Conservation (phyloP, 2,329 filamentous ascomycete genomes). For the Proliferodiscus dingleyae region DNA sequence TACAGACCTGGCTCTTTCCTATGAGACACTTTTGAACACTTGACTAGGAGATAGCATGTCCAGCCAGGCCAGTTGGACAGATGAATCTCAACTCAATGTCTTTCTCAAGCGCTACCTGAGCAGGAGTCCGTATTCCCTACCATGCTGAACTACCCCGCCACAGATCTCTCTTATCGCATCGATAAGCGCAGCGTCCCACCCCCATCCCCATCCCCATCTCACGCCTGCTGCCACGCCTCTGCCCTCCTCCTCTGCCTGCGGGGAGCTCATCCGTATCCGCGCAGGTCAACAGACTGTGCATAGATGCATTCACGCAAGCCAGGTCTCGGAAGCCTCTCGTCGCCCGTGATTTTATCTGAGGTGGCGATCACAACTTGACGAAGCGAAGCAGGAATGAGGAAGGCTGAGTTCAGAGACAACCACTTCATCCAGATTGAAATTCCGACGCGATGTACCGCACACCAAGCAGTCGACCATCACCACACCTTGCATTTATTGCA, state of each 20-base stretch:
- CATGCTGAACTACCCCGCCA: not conserved
- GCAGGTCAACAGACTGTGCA: too few relatives aligned
- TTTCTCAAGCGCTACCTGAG: not conserved
- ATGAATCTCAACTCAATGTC: not conserved
- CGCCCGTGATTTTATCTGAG: too few relatives aligned
- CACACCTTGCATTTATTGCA: not conserved
- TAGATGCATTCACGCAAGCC: not conserved
- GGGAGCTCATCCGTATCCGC: too few relatives aligned
- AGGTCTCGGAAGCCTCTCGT: too few relatives aligned
- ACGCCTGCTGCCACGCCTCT: not conserved
- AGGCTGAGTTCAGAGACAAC: not conserved
- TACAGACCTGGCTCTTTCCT: too few relatives aligned
- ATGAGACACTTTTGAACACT: too few relatives aligned
- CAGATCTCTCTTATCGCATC: not conserved
- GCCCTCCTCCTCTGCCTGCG: too few relatives aligned
- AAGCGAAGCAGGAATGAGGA: not conserved
- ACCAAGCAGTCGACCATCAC: not conserved
- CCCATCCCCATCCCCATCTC: not conserved
- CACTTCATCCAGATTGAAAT: not conserved
- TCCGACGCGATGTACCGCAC: not conserved
- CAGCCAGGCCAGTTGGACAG: too few relatives aligned
- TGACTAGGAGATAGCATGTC: too few relatives aligned
- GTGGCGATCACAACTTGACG: too few relatives aligned
- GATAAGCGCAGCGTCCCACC: not conserved
- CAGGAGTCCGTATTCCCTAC: too few relatives aligned